Conservation (phyloP, 1,284 basidiomycete species). For the Ustilago crameri region DNA sequence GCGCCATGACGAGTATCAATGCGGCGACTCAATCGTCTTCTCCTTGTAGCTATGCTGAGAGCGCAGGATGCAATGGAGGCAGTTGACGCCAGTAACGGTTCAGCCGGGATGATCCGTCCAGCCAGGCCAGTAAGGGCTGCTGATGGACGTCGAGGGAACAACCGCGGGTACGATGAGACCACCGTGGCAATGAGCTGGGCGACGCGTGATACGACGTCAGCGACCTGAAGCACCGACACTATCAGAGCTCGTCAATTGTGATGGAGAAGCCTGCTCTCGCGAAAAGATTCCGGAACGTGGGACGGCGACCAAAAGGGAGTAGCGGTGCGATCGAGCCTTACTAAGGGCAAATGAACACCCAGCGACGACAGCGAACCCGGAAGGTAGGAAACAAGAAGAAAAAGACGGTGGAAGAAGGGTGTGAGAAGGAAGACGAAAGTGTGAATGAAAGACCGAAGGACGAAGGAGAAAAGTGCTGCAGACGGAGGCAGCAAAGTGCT, state of each 20-base stretch:
- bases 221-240: slow-evolving; percentile 4
- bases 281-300: not conserved
- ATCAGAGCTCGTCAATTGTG: slow-evolving; percentile 2
- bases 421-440: slow-evolving; percentile 5
- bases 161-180: slow-evolving; percentile 7
- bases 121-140: not conserved
- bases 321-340: slow-evolving; percentile 12
- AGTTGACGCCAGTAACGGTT: not conserved
- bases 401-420: slow-evolving; percentile 13
- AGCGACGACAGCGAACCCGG: slow-evolving; percentile 22
- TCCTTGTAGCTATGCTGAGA: not conserved
- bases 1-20: slow-evolving; percentile 29
- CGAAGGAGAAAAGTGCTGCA: not conserved
- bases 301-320: not conserved
- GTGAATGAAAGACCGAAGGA: slow-evolving; percentile 1
- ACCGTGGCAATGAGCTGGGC: slow-evolving; percentile 28
- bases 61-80: not conserved
- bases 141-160: not conserved
- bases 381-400: slow-evolving; percentile 14
- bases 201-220: slow-evolving; percentile 1
- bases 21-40: not conserved
- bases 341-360: slow-evolving; percentile 5
- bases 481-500: not conserved
- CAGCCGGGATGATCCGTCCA: slow-evolving; percentile 8
- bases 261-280: slow-evolving; percentile 41